phyloP scores from a whole-genome alignment of 495 filamentous ascomycete species.

The Aspergillus nanangensis region DNA sequence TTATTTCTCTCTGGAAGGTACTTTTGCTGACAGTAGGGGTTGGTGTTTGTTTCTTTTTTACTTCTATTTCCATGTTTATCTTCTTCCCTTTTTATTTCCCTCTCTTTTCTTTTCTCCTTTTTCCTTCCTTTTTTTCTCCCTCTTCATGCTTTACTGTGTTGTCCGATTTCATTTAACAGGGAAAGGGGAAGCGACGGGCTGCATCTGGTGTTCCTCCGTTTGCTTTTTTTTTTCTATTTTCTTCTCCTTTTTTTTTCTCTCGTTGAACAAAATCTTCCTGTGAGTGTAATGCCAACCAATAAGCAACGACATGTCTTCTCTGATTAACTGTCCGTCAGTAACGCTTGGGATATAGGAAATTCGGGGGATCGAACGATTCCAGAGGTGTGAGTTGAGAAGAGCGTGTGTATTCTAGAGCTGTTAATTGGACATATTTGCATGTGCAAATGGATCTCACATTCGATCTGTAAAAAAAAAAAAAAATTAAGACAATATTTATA shows the following conservation, averaged over 20 bases:
- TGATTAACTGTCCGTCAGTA: too few relatives aligned
- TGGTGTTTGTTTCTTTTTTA: constrained; percentile 9
- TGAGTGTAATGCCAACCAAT: constrained; percentile 30
- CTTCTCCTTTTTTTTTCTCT: constrained; percentile 14
- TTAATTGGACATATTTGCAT: too few relatives aligned
- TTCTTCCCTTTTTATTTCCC: too few relatives aligned
- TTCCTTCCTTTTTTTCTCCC: constrained; percentile 10
- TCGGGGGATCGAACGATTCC: too few relatives aligned
- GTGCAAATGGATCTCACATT: too few relatives aligned
- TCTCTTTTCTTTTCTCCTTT: constrained; percentile 11
- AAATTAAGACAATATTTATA: too few relatives aligned
- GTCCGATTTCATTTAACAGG: constrained; percentile 20
- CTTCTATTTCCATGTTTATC: not conserved
- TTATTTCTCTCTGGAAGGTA: constrained; percentile 7
- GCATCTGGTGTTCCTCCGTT: constrained; percentile 26
- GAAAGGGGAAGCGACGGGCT: constrained; percentile 30
- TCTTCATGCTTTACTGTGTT: too few relatives aligned
- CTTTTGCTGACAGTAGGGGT: constrained; percentile 8
- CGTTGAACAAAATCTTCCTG: constrained; percentile 23
- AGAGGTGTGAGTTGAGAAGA: too few relatives aligned
- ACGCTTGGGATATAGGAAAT: too few relatives aligned
- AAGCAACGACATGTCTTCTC: constrained; percentile 30
- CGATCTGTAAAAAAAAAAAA: too few relatives aligned
- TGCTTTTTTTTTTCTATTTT: constrained; percentile 21
- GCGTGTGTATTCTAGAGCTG: too few relatives aligned